phyloP scores from a whole-genome alignment of 208 protist genomes.

The Wallacemonas sp. region DNA sequence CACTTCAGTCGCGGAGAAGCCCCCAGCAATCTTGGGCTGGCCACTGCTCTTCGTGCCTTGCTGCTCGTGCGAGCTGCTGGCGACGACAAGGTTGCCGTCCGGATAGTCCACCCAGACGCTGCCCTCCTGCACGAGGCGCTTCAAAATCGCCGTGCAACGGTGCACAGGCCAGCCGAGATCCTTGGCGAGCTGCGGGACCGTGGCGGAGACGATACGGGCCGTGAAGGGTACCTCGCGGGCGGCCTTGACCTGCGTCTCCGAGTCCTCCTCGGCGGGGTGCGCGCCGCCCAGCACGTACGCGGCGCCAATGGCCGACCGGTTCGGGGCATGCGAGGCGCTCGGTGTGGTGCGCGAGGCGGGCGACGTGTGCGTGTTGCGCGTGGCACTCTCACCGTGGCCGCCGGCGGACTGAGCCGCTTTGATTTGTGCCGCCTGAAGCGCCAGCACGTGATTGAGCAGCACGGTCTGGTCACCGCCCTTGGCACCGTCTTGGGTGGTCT shows the following conservation, averaged over 20 bases:
- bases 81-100: conserved; percentile 7
- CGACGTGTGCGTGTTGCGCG: background rate
- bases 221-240: conserved; percentile 32
- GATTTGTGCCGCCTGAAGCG: conserved; percentile 47
- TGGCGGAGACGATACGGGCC: conserved; percentile 57
- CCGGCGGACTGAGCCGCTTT: conserved; percentile 21
- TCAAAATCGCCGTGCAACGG: conserved; percentile 55
- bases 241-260: conserved; percentile 2
- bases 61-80: background rate
- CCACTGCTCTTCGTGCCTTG: background rate
- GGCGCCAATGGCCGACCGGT: conserved; percentile 37
- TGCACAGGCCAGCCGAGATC: conserved; percentile 68
- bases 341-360: background rate
- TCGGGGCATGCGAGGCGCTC: background rate
- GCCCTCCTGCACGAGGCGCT: conserved; percentile 77
- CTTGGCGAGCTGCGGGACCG: conserved; percentile 39
- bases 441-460: conserved; percentile 64
- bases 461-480: conserved; percentile 58
- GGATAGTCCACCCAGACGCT: conserved; percentile 78
- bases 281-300: conserved; percentile 46
- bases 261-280: conserved; percentile 34
- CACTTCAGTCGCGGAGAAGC: conserved; percentile 11
- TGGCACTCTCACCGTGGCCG: background rate
- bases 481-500: conserved; percentile 75
- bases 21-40: background rate